Evolutionary conservation across 2,329 filamentous ascomycete species (phyloP).

Genomic region (Sphaceloma murrayae): DNA sequence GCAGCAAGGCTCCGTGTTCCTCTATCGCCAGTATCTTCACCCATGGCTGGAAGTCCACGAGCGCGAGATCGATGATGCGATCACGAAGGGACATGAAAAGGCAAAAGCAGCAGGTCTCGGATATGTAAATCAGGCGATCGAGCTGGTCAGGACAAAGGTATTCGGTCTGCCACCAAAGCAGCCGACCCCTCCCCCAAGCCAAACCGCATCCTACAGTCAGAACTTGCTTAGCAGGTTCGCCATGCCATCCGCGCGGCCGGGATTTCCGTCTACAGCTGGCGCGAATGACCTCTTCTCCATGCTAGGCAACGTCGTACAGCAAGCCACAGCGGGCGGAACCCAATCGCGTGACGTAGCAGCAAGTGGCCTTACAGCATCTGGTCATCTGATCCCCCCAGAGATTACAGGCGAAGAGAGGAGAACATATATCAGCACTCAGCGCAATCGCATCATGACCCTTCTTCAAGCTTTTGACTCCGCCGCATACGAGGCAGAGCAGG

Average conservation of each 20-base stretch:
- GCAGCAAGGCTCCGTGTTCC: conserved; percentile 78
- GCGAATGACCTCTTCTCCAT: conserved; percentile 65
- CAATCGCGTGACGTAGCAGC: conserved; percentile 33
- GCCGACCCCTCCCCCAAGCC: conserved; percentile 36
- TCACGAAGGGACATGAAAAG: conserved; percentile 68
- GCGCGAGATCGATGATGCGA: conserved; percentile 78
- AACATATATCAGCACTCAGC: conserved; percentile 67
- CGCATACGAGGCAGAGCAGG: conserved; percentile 39
- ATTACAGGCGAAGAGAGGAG: conserved; percentile 61
- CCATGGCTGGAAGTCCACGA: conserved; percentile 86
- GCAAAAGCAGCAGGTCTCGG: conserved; percentile 66
- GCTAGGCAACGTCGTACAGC: conserved; percentile 63
- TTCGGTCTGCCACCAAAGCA: conserved; percentile 63
- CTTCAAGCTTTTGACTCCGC: conserved; percentile 72
- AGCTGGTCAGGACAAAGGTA: conserved; percentile 60
- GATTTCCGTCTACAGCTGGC: conserved; percentile 34
- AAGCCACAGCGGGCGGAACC: conserved; percentile 28
- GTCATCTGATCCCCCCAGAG: conserved; percentile 59
- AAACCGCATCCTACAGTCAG: conserved; percentile 59
- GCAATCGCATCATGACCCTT: conserved; percentile 64
- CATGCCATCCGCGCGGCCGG: conserved; percentile 59
- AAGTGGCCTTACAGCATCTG: conserved; percentile 47
- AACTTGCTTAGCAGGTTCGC: conserved; percentile 76
- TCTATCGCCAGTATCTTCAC: conserved; percentile 79
- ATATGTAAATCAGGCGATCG: conserved; percentile 38